A percentile compares a stretch with the other conserved stretches of the same genome.
Conservation (phyloP, 805 yeast genomes). For the Barnettozyma botsteinii region DNA sequence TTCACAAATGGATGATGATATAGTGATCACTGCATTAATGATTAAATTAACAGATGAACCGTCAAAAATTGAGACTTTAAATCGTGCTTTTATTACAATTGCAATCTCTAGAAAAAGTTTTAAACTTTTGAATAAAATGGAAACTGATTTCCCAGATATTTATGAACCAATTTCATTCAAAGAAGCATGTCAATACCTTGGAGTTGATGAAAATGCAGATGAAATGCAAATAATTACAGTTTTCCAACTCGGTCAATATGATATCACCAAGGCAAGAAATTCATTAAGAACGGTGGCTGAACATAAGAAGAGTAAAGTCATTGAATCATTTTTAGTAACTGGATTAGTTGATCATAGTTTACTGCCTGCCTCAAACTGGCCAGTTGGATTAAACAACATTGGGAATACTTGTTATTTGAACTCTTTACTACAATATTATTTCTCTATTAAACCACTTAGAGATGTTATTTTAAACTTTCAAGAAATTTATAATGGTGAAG, state of each 20-base stretch:
- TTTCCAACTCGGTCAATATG: slow-evolving; percentile 45
- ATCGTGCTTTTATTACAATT: slow-evolving; percentile 56
- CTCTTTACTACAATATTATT: slow-evolving; percentile 85
- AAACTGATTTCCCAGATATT: slow-evolving; percentile 28
- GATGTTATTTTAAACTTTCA: slow-evolving; percentile 55
- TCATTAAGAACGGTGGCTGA: slow-evolving; percentile 53
- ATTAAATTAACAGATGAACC: slow-evolving; percentile 51
- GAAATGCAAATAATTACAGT: slow-evolving; percentile 52
- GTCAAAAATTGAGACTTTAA: slow-evolving; percentile 32
- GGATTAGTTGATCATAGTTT: slow-evolving; percentile 58
- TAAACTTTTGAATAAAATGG: slow-evolving; percentile 50
- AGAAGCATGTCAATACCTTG: slow-evolving; percentile 45
- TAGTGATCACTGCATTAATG: slow-evolving; percentile 69
- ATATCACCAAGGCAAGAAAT: slow-evolving; percentile 49
- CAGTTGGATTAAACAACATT: slow-evolving; percentile 88
- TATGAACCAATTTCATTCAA: slow-evolving; percentile 25
- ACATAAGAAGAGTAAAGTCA: slow-evolving; percentile 47
- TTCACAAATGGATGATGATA: slow-evolving; percentile 57
- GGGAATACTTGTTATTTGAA: slow-evolving; percentile 96
- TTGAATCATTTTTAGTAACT: slow-evolving; percentile 49
- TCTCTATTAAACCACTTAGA: slow-evolving; percentile 77
- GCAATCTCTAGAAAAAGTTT: slow-evolving; percentile 55
- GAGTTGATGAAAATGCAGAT: slow-evolving; percentile 42
- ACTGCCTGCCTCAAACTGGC: slow-evolving; percentile 66
- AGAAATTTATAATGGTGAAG: slow-evolving; percentile 28